Conservation (phyloP, 1,139 yeast genomes). For the Wickerhamomyces sp. region DNA sequence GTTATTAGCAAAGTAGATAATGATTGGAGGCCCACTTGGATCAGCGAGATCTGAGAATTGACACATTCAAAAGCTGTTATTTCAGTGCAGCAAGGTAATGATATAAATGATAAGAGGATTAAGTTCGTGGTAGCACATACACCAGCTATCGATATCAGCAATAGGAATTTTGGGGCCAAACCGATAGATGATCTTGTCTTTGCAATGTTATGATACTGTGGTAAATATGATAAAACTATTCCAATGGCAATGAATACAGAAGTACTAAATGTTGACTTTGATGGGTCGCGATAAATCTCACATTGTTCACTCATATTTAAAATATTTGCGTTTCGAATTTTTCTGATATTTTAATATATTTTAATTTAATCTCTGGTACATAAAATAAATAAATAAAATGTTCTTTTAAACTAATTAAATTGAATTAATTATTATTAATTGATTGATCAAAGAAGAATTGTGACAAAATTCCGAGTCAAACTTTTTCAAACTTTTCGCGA, state of each 20-base stretch:
- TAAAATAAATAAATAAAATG: no score
- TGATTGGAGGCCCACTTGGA: constrained; percentile 70
- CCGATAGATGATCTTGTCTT: constrained; percentile 70
- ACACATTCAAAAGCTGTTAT: constrained; percentile 55
- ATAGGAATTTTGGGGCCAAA: constrained; percentile 64
- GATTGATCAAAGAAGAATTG: no score
- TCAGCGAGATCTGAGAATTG: constrained; percentile 62
- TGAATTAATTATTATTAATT: no score
- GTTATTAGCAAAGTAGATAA: constrained; percentile 59
- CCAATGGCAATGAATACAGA: constrained; percentile 42
- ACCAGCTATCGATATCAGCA: constrained; percentile 72
- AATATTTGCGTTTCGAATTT: no score
- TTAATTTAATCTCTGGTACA: no score
- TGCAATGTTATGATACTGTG: constrained; percentile 66
- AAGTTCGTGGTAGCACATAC: constrained; percentile 68
- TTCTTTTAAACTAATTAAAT: no score
- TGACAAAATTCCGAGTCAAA: no score
- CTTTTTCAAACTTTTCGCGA: background rate
- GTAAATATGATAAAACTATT: constrained; percentile 68
- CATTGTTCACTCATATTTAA: constrained; percentile 8
- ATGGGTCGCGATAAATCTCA: constrained; percentile 18
- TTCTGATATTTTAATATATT: no score
- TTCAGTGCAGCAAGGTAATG: constrained; percentile 48
- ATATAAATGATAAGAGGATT: constrained; percentile 52
- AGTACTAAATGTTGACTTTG: constrained; percentile 12